A percentile compares a stretch with the other conserved stretches of the same genome.
These are phyloP conservation scores for Phytophthora fragariae DNA, from an alignment of 352 stramenopile genomes.

Conservation along the genomic window DNA sequence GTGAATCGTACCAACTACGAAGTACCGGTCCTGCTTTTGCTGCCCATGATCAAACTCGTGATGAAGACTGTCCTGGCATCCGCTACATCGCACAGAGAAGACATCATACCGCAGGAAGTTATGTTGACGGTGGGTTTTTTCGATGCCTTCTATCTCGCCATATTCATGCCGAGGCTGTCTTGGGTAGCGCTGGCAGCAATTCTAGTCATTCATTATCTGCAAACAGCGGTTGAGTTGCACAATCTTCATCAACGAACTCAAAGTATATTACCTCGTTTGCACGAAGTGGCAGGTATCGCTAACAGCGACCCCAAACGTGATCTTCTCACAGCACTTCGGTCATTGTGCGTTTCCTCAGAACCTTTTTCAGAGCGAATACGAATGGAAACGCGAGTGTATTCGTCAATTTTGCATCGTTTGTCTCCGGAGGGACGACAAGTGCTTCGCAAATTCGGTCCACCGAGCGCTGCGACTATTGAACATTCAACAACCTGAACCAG, in stretches of 20 bases:
- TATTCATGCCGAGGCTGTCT: slow-evolving; percentile 24
- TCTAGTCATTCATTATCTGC: slow-evolving; percentile 6
- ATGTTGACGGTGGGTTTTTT: slow-evolving; percentile 11
- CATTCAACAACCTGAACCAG: not conserved
- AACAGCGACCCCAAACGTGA: not conserved
- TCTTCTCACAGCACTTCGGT: not conserved
- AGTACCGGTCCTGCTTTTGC: not conserved
- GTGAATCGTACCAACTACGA: not conserved
- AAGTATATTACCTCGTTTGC: slow-evolving; percentile 2
- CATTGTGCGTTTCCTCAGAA: not conserved
- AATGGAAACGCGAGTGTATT: not conserved
- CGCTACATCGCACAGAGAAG: not conserved
- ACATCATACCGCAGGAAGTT: not conserved
- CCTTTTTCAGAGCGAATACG: not conserved
- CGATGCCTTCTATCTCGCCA: slow-evolving; percentile 25
- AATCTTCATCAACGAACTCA: slow-evolving; percentile 12
- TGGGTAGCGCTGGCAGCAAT: not conserved
- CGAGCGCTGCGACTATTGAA: not conserved
- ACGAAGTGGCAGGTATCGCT: not conserved
- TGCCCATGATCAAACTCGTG: not conserved
- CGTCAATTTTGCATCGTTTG: not conserved
- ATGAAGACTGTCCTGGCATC: not conserved
- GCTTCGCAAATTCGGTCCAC: not conserved
- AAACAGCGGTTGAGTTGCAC: slow-evolving; percentile 13
- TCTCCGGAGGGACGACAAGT: not conserved